Evolutionary conservation across 805 yeast species (phyloP).

Genomic region (Kodamaea nitidulidarum): DNA sequence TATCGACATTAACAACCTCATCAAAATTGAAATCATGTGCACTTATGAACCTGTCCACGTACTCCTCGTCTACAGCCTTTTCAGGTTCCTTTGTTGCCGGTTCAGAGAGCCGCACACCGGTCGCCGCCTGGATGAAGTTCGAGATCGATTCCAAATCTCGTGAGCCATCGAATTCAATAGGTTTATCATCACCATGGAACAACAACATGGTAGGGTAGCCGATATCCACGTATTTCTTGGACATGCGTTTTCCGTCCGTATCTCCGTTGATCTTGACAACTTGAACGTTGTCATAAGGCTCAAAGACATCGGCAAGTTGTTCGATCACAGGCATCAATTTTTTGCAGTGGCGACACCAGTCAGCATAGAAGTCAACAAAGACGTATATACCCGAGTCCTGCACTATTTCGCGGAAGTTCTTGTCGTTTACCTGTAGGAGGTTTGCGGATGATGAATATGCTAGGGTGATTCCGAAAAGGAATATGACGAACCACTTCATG

Average conservation of each 20-base stretch:
- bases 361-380: slow-evolving; percentile 54
- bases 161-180: slow-evolving; percentile 54
- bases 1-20: slow-evolving; percentile 29
- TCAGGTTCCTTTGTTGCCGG: not conserved
- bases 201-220: slow-evolving; percentile 66
- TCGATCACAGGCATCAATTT: slow-evolving; percentile 46
- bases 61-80: slow-evolving; percentile 3
- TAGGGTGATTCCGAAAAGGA: slow-evolving; percentile 1
- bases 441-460: slow-evolving; percentile 16
- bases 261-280: slow-evolving; percentile 61
- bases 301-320: slow-evolving; percentile 30
- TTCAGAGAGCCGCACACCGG: slow-evolving; percentile 22
- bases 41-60: slow-evolving; percentile 2
- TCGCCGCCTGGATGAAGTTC: slow-evolving; percentile 44
- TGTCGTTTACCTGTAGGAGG: slow-evolving; percentile 44
- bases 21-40: slow-evolving; percentile 42
- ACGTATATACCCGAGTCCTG: slow-evolving; percentile 48
- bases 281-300: slow-evolving; percentile 35
- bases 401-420: slow-evolving; percentile 52
- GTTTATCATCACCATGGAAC: slow-evolving; percentile 48
- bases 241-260: slow-evolving; percentile 44
- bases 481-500: slow-evolving; percentile 8
- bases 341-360: slow-evolving; percentile 72
- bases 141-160: slow-evolving; percentile 50
- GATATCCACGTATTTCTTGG: slow-evolving; percentile 47